phyloP scores from a whole-genome alignment of 768 basidiomycete genomes.

The Lentinula edodes region DNA sequence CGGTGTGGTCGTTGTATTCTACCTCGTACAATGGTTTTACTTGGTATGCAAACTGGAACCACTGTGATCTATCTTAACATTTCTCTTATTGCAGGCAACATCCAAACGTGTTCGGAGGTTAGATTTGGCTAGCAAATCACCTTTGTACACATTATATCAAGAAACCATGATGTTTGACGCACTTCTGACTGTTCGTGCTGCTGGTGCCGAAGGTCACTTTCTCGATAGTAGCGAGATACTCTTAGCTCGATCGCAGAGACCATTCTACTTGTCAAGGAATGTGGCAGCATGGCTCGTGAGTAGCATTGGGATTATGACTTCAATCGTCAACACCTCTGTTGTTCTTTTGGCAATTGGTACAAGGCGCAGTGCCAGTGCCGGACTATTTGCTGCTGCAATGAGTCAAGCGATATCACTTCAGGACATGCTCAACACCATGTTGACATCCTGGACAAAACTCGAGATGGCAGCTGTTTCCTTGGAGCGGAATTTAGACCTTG shows the following conservation, averaged over 20 bases:
- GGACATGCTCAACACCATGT: conserved; percentile 11
- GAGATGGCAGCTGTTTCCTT: conserved; percentile 12
- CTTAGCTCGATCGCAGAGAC: conserved; percentile 5
- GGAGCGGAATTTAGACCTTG: conserved; percentile 13
- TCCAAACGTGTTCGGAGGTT: conserved; percentile 36
- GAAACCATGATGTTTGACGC: conserved; percentile 10
- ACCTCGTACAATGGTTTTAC: conserved; percentile 16
- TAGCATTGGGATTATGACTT: conserved; percentile 11
- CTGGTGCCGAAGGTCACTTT: conserved; percentile 56
- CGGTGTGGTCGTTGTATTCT: conserved; percentile 39
- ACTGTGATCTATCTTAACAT: conserved; percentile 38
- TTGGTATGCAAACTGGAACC: conserved; percentile 18
- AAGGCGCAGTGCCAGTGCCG: conserved; percentile 7
- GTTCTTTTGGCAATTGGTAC: conserved; percentile 10
- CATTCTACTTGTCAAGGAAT: conserved; percentile 7
- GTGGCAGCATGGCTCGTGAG: conserved; percentile 9
- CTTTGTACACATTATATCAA: conserved; percentile 35
- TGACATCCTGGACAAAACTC: conserved; percentile 11
- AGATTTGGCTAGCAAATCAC: conserved; percentile 24
- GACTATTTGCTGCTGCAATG: conserved; percentile 10
- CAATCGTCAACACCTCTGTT: conserved; percentile 9
- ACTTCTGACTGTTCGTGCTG: conserved; percentile 54
- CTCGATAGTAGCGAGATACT: conserved; percentile 1
- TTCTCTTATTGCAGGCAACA: conserved; percentile 48
- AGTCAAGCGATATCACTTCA: conserved; percentile 11